Evolutionary conservation across 2,329 filamentous ascomycete species (phyloP).

Genomic region (Hymenoscyphus fructigenus): DNA sequence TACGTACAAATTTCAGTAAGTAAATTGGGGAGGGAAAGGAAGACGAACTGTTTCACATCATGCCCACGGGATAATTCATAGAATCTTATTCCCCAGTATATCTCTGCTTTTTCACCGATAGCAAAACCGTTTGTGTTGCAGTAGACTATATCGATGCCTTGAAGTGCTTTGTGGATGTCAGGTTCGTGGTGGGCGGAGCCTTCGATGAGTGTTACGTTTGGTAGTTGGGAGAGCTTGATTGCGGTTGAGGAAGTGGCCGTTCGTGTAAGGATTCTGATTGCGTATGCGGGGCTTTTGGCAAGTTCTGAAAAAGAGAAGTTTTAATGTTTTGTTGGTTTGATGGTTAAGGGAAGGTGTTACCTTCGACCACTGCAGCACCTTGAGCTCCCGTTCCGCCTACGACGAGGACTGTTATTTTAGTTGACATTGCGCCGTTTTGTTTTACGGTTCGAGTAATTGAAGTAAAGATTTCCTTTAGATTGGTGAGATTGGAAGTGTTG

Average conservation of each 20-base stretch:
- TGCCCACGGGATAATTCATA: slow-evolving; percentile 27
- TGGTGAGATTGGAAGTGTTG: too few species aligned
- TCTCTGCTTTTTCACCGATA: slow-evolving; percentile 30
- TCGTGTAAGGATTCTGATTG: slow-evolving; percentile 20
- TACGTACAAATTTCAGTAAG: not conserved
- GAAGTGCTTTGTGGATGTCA: slow-evolving; percentile 20
- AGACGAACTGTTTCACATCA: slow-evolving; percentile 29
- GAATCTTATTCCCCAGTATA: slow-evolving; percentile 28
- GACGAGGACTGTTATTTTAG: slow-evolving; percentile 11
- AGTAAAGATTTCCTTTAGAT: too few species aligned
- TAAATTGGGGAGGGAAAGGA: not conserved
- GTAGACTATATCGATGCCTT: slow-evolving; percentile 23
- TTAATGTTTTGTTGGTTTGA: not conserved
- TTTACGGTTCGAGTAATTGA: not conserved
- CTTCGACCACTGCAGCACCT: slow-evolving; percentile 7
- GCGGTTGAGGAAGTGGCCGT: slow-evolving; percentile 16
- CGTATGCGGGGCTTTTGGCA: slow-evolving; percentile 9
- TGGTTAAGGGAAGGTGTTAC: not conserved
- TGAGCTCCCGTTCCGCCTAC: slow-evolving; percentile 14
- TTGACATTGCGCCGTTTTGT: not conserved
- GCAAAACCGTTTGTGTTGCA: slow-evolving; percentile 32
- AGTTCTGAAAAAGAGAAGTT: not conserved
- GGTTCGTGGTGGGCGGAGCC: slow-evolving; percentile 20
- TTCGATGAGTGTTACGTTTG: slow-evolving; percentile 22
- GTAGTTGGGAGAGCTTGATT: slow-evolving; percentile 21